Percentiles rank a stretch among this genome's conserved stretches.
Conservation (phyloP, 2,329 filamentous ascomycete genomes). For the Paecilomyces formosus region DNA sequence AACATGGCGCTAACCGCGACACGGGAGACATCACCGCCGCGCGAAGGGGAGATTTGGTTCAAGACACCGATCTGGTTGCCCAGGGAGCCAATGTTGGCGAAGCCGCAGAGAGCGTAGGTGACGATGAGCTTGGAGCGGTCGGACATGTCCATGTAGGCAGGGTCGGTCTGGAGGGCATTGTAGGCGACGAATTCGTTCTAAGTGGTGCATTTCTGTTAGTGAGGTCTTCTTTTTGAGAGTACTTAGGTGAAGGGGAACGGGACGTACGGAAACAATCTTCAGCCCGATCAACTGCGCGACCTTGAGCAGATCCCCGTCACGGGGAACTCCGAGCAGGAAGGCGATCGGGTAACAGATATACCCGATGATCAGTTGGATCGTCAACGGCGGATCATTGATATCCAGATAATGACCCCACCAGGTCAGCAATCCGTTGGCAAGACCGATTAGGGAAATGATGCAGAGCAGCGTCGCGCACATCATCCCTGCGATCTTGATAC, state of each 20-base stretch:
- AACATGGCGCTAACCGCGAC: slow-evolving; percentile 71
- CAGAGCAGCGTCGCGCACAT: slow-evolving; percentile 73
- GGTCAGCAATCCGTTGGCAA: slow-evolving; percentile 68
- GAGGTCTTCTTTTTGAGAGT: neutral
- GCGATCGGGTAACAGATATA: slow-evolving; percentile 73
- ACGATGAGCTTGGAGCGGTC: slow-evolving; percentile 71
- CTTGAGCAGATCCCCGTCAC: slow-evolving; percentile 56
- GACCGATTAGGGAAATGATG: slow-evolving; percentile 68
- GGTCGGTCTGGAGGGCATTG: slow-evolving; percentile 44
- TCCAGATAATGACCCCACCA: slow-evolving; percentile 80
- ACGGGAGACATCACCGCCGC: slow-evolving; percentile 66
- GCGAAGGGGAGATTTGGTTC: slow-evolving; percentile 67
- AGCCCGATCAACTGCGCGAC: slow-evolving; percentile 74
- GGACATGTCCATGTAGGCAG: slow-evolving; percentile 52
- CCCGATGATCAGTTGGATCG: slow-evolving; percentile 66
- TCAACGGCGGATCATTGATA: slow-evolving; percentile 62
- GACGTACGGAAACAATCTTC: slow-evolving; percentile 66
- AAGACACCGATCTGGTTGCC: slow-evolving; percentile 87
- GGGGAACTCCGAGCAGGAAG: slow-evolving; percentile 72
- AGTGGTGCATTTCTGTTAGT: neutral
- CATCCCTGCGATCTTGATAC: slow-evolving; percentile 79
- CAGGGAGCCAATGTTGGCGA: slow-evolving; percentile 80
- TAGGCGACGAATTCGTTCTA: slow-evolving; percentile 76
- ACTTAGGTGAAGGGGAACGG: slow-evolving; percentile 8
- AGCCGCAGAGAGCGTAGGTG: slow-evolving; percentile 74